Evolutionary conservation across 305 asterid species (phyloP), one percentile per base, ranked within the genome.

Genomic region (Nicotiana rustica): DNA sequence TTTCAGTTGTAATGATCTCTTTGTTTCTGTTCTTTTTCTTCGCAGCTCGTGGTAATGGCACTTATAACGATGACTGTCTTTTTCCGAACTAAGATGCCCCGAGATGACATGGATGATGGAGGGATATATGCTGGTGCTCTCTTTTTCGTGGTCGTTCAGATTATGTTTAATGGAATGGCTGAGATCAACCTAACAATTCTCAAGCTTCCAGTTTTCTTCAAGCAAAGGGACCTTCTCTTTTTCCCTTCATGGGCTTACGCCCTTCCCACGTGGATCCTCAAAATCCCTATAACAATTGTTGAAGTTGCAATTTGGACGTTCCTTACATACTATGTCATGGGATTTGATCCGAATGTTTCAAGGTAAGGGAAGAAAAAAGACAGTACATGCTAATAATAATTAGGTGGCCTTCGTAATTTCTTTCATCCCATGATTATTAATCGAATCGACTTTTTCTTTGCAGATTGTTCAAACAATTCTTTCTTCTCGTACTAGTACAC

Each of bases 381-480:
- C 7, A 10, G 10, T 25, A 12, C 41, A 13, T 3, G 4, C 4
- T 17, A 47, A 31, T 15, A 47, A 31, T 15, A 3, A 52, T 67
- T 18, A 17, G 64, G n/a, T 67, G 10, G 18, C 6, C 49, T 52
- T 62, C 76, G 0, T 41, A 25, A 33, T 41, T 62, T 6, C 44
- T 6, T 65, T 71, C 47, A 18, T 25, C 1, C 15, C 64, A 49
- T 47, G 55, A 10, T 67, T 80, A 52, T 52, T 52, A 41, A 67
- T 21, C 19, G 9, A 2, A 44, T 44, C 52, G 79, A 80, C 17
- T 67, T 10, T 4, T 2, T 1, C 17, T 73, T 2, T 62, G 62
- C 91, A 92, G 96, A 80, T 86, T 90, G 19, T n/a, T 89, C 66
- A 91, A 87, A 87, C 97, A 92, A 61, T 89, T 88, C 76, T 38